Percentiles rank a stretch among this genome's conserved stretches.
Evolutionary conservation across 768 basidiomycete genomes (phyloP).

Genomic region (Pleurotus tuber-regium): DNA sequence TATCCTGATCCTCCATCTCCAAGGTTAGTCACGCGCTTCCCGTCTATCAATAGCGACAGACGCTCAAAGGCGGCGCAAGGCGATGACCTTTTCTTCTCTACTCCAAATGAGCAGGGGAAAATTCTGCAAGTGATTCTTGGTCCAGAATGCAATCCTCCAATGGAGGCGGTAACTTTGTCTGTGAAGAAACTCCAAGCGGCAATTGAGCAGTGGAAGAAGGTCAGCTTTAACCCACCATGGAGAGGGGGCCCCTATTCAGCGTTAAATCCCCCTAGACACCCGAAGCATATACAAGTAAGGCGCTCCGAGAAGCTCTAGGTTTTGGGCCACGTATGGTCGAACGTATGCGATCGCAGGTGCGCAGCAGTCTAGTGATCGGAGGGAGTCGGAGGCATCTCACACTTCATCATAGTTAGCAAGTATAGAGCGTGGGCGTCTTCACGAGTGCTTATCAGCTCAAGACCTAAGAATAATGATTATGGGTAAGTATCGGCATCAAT

Average conservation of each 20-base stretch:
- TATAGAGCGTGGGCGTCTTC: not conserved
- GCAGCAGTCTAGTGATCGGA: not conserved
- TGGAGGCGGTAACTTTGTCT: not conserved
- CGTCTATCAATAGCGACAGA: not conserved
- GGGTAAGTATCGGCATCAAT: not conserved
- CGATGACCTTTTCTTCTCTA: slow-evolving; percentile 4
- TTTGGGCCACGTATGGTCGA: slow-evolving; percentile 10
- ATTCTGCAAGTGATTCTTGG: not conserved
- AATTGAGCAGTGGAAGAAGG: slow-evolving; percentile 6
- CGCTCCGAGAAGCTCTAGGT: not conserved
- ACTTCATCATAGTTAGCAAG: not conserved
- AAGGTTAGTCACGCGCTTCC: not conserved
- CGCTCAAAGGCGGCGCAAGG: not conserved
- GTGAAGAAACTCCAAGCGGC: slow-evolving; percentile 1
- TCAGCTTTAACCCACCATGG: no score
- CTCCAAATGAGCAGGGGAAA: not conserved
- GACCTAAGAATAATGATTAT: not conserved
- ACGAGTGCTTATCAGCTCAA: not conserved
- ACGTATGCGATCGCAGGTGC: slow-evolving; percentile 1
- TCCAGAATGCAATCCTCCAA: not conserved
- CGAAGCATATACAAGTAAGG: not conserved
- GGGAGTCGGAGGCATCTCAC: not conserved
- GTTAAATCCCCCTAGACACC: not conserved
- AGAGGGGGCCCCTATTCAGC: no score
- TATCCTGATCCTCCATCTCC: slow-evolving; percentile 2